Percentiles rank a stretch among this genome's conserved stretches.
Evolutionary conservation across 1,284 basidiomycete genomes (phyloP).

Genomic region (Cutaneotrichosporon spelunceum): DNA sequence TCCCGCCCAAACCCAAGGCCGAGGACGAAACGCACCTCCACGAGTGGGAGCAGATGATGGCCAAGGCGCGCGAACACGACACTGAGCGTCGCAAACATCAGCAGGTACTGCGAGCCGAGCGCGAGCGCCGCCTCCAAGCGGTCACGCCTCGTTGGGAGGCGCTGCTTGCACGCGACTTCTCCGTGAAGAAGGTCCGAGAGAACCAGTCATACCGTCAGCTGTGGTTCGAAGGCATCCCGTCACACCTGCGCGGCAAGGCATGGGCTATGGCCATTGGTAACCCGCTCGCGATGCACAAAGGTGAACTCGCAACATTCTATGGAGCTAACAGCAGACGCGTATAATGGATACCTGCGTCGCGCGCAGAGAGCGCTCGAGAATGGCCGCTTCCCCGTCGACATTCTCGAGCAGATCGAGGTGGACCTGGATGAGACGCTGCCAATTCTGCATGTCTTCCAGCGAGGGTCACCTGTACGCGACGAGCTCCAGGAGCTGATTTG

Average conservation of each 20-base stretch:
- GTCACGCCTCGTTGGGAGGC: slow-evolving; percentile 45
- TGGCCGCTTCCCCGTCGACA: slow-evolving; percentile 69
- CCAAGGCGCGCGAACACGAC: slow-evolving; percentile 41
- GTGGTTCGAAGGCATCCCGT: slow-evolving; percentile 92
- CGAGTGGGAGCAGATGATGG: slow-evolving; percentile 91
- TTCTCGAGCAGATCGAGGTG: slow-evolving; percentile 68
- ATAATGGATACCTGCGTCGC: slow-evolving; percentile 66
- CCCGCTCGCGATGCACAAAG: slow-evolving; percentile 77
- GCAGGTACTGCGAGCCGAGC: slow-evolving; percentile 33
- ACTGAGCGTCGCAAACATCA: slow-evolving; percentile 29
- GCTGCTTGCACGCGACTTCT: slow-evolving; percentile 34
- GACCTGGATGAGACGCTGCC: slow-evolving; percentile 81
- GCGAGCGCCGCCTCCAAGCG: slow-evolving; percentile 37
- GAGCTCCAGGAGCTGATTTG: slow-evolving; percentile 83
- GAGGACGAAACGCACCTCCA: slow-evolving; percentile 82
- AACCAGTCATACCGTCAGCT: slow-evolving; percentile 61
- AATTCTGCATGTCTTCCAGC: slow-evolving; percentile 79
- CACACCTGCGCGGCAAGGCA: slow-evolving; percentile 74
- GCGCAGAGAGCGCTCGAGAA: slow-evolving; percentile 68
- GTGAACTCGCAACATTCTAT: slow-evolving; percentile 52
- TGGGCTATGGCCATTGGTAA: slow-evolving; percentile 91
- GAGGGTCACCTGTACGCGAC: slow-evolving; percentile 74
- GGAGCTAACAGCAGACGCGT: slow-evolving; percentile 61
- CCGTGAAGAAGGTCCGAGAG: slow-evolving; percentile 25
- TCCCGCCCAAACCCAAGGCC: slow-evolving; percentile 75